phyloP scores from a whole-genome alignment of 257 asterid genomes.

The Solanum megistacrolobum region DNA sequence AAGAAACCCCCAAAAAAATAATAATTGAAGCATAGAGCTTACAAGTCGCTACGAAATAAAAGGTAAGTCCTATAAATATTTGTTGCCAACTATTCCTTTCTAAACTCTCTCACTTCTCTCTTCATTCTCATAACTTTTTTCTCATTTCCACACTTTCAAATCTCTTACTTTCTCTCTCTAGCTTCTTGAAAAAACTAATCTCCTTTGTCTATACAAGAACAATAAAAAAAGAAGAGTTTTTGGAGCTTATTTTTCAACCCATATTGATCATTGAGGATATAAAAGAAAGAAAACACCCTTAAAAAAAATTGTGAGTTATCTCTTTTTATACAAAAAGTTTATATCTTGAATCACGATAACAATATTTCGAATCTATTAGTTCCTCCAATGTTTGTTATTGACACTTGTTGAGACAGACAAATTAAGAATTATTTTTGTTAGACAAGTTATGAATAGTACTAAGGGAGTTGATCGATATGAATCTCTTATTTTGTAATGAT shows the following conservation, averaged over 20 bases:
- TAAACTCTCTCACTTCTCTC: conserved; percentile 7
- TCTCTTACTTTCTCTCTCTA: not conserved
- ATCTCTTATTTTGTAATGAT: not conserved
- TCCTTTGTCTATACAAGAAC: not conserved
- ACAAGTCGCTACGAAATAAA: conserved; percentile 44
- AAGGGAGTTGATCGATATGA: not conserved
- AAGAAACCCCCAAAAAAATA: not conserved
- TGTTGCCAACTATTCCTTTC: conserved; percentile 10
- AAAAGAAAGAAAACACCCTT: not conserved
- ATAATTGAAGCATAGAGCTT: conserved; percentile 30
- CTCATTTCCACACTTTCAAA: not conserved
- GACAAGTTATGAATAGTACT: not conserved
- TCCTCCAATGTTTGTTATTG: not conserved
- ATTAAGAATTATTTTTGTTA: not conserved
- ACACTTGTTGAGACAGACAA: not conserved
- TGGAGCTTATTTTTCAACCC: not conserved
- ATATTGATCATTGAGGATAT: not conserved
- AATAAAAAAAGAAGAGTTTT: not conserved
- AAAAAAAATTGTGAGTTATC: not conserved
- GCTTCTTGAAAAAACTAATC: not conserved
- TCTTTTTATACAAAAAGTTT: not conserved
- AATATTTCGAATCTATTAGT: not conserved
- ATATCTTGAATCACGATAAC: not conserved
- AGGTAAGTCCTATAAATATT: conserved; percentile 48
- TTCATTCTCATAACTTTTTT: not conserved